Base-by-base conservation (phyloP, 768 basidiomycete genomes). In the Asterophora lycoperdoides region DNA sequence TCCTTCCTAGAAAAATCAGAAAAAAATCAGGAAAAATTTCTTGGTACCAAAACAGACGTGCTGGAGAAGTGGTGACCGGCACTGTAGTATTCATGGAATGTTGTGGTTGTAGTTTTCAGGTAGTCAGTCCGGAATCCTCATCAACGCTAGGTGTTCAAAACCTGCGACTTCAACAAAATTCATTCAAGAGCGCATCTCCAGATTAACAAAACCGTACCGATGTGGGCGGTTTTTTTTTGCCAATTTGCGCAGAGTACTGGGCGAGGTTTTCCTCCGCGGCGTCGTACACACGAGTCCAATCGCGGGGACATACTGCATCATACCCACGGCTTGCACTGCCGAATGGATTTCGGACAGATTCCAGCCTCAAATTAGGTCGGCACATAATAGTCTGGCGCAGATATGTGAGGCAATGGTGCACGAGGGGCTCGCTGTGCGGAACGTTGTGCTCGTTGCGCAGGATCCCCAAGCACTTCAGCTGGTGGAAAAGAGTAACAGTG, bases 401-500 rank as follows among this genome's bases (percentile, higher is more conserved):
- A 53, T 68, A 70, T 30, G 60, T 62, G 19, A 70, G 41, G 52
- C 69, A 71, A 36, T 71, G 69, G 0, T 56, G 56, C 26, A 28
- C 15, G 11, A 53, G 46, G 6, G 50, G 33, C 3, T 37, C 23
- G 9, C 34, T 41, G 11, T 26, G 29, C 4, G 50, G 47, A 13
- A 28, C 45, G 20, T 57, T 48, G 32, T 65, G 53, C 11, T 59
- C 52, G 4, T 54, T 49, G 8, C 65, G 67, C 36, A 72, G 55
- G 48, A 72, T 66, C 34, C 62, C 62, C 18, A 74, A 58, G 46
- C 72, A 72, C 32, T 66, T 65, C 7, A 72, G 60, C 53, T 71
- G 71, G 51, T 74, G 72, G 54, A 74, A 69, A 39, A 74, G 51
- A 0, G 67, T 56, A 6, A 71, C 60, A 1, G 69, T 73, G 58